These are phyloP conservation scores for Castanea sativa DNA, from an alignment of 306 rosid species.

Conservation along the genomic window DNA sequence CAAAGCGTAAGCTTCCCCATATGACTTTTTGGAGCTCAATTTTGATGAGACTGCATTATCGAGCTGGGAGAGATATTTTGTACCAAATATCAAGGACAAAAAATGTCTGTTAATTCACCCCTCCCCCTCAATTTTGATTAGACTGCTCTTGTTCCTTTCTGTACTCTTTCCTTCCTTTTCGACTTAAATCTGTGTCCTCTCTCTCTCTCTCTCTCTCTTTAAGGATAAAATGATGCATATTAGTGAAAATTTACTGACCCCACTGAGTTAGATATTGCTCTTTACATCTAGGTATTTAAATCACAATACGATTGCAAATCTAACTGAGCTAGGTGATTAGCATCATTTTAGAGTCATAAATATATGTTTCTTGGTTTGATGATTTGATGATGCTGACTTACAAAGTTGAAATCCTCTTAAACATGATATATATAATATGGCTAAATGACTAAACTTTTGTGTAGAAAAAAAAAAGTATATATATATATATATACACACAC, in stretches of 20 bases:
- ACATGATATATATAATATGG: background rate
- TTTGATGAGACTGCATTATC: background rate
- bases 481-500: too few relatives aligned
- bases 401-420: background rate
- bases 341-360: background rate
- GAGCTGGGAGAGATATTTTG: background rate
- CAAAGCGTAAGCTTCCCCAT: too few relatives aligned
- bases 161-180: background rate
- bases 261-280: background rate
- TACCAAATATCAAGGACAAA: background rate
- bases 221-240: too few relatives aligned
- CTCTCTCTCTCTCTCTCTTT: too few relatives aligned
- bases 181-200: background rate
- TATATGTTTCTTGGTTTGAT: background rate
- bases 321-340: background rate
- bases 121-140: too few relatives aligned
- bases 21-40: background rate
- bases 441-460: background rate
- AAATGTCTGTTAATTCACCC: background rate
- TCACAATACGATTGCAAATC: background rate
- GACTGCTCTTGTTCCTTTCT: background rate
- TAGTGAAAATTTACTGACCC: background rate
- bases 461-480: too few relatives aligned
- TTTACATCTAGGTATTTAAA: background rate
- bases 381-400: background rate